These are phyloP conservation scores for Porcisia deanei DNA, from an alignment of 208 protist genomes.

Conservation along the genomic window DNA sequence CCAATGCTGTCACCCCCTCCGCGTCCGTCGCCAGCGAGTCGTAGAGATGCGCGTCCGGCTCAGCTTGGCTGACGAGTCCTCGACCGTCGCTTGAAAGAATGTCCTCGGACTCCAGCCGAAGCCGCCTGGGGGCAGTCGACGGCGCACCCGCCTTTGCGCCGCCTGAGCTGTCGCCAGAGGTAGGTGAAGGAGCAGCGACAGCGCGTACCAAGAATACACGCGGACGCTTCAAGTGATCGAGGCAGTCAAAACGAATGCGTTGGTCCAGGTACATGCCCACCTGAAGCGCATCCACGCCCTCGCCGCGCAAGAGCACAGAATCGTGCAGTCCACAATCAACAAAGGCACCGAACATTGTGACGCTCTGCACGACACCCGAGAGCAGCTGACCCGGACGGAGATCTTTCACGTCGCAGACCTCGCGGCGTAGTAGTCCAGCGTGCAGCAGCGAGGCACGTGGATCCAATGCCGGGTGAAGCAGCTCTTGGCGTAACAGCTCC, in stretches of 20 bases:
- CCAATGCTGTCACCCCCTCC: background rate
- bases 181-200: background rate
- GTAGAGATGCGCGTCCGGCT: background rate
- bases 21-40: background rate
- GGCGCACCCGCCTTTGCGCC: background rate
- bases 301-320: conserved; percentile 59
- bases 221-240: conserved; percentile 65
- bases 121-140: conserved; percentile 7
- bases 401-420: conserved; percentile 36
- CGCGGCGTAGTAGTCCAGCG: conserved; percentile 70
- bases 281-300: conserved; percentile 52
- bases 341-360: conserved; percentile 87
- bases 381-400: conserved; percentile 55
- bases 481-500: conserved; percentile 53
- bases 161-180: background rate
- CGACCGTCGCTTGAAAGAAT: conserved; percentile 18
- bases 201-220: conserved; percentile 36
- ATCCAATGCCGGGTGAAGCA: conserved; percentile 68
- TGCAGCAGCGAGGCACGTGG: conserved; percentile 69
- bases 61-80: background rate
- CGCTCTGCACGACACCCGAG: conserved; percentile 64
- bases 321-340: conserved; percentile 86
- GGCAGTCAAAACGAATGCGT: conserved; percentile 35
- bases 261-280: conserved; percentile 50
- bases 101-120: conserved; percentile 60